Evolutionary conservation across 108 stramenopile species (phyloP).

Genomic region (Bacterosira constricta): DNA sequence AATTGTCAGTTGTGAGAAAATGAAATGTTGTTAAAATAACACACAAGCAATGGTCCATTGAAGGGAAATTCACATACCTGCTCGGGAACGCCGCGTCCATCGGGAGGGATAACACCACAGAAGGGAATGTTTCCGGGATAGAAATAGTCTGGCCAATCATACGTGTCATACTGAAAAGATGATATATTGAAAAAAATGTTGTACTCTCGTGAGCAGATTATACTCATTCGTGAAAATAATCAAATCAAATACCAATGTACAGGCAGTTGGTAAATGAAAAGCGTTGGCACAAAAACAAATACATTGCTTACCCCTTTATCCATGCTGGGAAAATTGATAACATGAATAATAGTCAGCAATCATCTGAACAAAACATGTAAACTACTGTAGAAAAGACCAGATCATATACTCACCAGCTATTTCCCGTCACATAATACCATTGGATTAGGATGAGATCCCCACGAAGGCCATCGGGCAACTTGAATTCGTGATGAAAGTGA

Average conservation of each 20-base stretch:
- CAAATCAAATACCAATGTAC: no score
- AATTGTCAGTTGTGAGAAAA: background rate
- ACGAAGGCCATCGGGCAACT: constrained; percentile 18
- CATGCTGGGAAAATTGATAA: no score
- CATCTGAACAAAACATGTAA: no score
- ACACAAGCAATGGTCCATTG: no score
- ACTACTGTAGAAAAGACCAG: no score
- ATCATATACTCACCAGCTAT: constrained; percentile 45
- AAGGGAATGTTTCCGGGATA: constrained; percentile 19
- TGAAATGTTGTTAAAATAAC: background rate
- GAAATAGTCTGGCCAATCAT: constrained; percentile 35
- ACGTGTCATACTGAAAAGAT: constrained; percentile 12
- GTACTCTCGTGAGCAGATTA: background rate
- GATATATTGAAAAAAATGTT: background rate
- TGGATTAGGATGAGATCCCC: constrained; percentile 59
- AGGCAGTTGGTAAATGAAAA: no score
- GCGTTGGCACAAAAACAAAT: no score
- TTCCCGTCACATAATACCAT: constrained; percentile 80
- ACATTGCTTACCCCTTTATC: no score
- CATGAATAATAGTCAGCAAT: no score
- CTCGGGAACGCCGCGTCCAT: constrained; percentile 45
- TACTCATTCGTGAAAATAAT: no score
- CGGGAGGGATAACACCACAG: constrained; percentile 27
- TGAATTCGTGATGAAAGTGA: constrained; percentile 21
- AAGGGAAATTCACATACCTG: constrained; percentile 13